Evolutionary conservation across 1,284 basidiomycete species (phyloP).

Genomic region (Ganoderma resinaceum): DNA sequence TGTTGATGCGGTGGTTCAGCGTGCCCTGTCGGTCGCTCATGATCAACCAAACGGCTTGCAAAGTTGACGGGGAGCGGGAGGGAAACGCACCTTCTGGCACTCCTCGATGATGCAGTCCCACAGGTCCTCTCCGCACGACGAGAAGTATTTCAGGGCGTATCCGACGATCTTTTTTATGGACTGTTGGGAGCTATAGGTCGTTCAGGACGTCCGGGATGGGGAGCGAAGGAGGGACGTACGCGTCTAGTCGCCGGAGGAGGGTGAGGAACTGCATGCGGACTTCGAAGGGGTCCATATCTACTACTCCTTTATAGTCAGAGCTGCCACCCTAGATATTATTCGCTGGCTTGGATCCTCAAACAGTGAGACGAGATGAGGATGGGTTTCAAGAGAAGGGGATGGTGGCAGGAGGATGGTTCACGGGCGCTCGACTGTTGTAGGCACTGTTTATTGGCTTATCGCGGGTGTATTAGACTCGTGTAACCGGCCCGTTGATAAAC

Average conservation of each 20-base stretch:
- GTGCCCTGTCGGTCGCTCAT: slow-evolving; percentile 61
- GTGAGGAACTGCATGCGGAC: slow-evolving; percentile 86
- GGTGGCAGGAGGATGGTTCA: not conserved
- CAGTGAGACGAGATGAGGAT: not conserved
- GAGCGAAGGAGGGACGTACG: slow-evolving; percentile 58
- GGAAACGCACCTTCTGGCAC: slow-evolving; percentile 75
- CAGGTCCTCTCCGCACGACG: slow-evolving; percentile 86
- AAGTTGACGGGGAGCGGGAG: no score
- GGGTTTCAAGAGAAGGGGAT: not conserved
- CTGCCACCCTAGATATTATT: not conserved
- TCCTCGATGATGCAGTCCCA: slow-evolving; percentile 96
- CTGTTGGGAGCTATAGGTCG: slow-evolving; percentile 74
- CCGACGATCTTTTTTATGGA: slow-evolving; percentile 91
- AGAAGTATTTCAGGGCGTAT: slow-evolving; percentile 87
- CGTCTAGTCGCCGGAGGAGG: slow-evolving; percentile 77
- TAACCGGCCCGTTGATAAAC: not conserved
- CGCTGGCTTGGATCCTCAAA: not conserved
- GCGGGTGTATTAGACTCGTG: not conserved
- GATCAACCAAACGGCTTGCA: slow-evolving; percentile 16
- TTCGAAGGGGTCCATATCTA: slow-evolving; percentile 86
- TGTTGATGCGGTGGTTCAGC: slow-evolving; percentile 91
- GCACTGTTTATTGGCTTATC: no score
- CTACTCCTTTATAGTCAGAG: slow-evolving; percentile 8
- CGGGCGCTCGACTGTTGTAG: not conserved
- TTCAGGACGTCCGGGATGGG: slow-evolving; percentile 35